These are phyloP conservation scores for Populus davidiana DNA, from an alignment of 345 rosid species.

Conservation along the genomic window DNA sequence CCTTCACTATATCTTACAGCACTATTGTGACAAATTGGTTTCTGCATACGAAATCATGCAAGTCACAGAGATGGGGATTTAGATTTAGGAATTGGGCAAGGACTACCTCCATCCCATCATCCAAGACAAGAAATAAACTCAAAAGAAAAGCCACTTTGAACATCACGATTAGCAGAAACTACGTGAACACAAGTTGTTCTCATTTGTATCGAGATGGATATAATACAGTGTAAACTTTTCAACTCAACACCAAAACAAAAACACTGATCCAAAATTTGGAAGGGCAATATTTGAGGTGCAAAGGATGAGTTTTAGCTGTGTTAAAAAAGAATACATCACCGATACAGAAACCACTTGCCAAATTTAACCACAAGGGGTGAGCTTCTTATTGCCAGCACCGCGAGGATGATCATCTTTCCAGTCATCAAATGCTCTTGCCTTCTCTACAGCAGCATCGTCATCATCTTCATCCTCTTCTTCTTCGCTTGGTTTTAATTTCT, in stretches of 20 bases:
- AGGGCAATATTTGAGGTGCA: background rate
- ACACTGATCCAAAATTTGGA: background rate
- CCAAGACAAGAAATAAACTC: background rate
- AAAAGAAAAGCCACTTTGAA: background rate
- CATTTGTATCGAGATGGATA: background rate
- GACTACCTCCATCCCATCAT: background rate
- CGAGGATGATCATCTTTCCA: conserved; percentile 99
- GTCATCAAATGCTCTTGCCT: conserved; percentile 87
- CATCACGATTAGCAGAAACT: background rate
- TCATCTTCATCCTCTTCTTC: conserved; percentile 49
- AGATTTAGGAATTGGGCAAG: background rate
- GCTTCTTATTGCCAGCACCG: conserved; percentile 96
- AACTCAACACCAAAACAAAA: background rate
- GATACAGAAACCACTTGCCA: conserved; percentile 10
- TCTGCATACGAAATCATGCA: background rate
- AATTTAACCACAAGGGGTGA: conserved; percentile 83
- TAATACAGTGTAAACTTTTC: background rate
- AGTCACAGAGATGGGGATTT: background rate
- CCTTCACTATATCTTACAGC: too few species aligned
- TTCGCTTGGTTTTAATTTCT: conserved; percentile 32
- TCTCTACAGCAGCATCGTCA: conserved; percentile 66
- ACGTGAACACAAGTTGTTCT: background rate
- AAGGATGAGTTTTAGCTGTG: background rate
- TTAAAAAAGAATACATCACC: background rate
- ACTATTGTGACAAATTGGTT: background rate